Conservation (phyloP, 352 stramenopile genomes). For the Pythium aquatile region DNA sequence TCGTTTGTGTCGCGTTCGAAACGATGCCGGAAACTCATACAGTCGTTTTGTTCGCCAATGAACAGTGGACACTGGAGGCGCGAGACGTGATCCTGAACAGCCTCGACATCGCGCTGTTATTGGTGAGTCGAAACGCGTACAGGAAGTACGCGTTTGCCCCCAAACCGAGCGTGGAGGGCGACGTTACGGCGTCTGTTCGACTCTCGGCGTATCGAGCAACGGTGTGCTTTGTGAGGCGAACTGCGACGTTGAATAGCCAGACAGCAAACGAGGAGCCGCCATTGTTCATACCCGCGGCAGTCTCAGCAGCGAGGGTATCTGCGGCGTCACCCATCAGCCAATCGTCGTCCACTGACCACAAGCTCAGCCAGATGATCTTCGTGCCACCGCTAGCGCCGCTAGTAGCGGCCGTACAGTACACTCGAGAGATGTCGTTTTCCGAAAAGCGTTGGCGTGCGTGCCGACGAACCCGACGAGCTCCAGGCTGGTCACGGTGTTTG, state of each 20-base stretch:
- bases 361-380: neutral
- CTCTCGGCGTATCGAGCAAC: neutral
- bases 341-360: neutral
- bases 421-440: neutral
- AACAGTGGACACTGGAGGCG: neutral
- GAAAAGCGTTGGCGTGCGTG: neutral
- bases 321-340: neutral
- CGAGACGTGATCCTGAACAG: constrained; percentile 1
- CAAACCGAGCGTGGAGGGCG: neutral
- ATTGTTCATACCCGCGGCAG: neutral
- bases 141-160: neutral
- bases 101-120: neutral
- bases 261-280: neutral
- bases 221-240: neutral
- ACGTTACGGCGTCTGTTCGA: neutral
- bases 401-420: too few relatives aligned
- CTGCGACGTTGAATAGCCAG: neutral
- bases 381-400: neutral
- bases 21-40: neutral
- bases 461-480: neutral
- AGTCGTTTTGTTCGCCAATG: neutral
- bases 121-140: constrained; percentile 4
- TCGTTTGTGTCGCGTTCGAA: neutral
- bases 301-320: neutral
- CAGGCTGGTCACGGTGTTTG: neutral